Conservation (phyloP, 2,329 filamentous ascomycete genomes). For the Paramyrothecium sp. region DNA sequence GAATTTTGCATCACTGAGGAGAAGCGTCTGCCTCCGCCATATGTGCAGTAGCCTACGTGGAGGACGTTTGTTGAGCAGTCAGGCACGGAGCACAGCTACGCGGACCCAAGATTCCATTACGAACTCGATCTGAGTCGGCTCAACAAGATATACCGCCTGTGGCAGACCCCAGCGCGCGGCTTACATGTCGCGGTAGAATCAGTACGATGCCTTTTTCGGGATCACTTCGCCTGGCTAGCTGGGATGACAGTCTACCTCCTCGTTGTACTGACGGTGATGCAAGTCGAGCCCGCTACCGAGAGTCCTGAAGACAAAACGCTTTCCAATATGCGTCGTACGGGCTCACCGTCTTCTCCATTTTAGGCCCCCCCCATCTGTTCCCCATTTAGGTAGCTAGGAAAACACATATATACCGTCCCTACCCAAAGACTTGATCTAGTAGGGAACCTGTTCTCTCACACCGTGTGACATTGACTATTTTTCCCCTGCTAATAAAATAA, state of each 20-base stretch:
- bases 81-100: slow-evolving; percentile 23
- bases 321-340: slow-evolving; percentile 43
- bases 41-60: slow-evolving; percentile 36
- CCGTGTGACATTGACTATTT: too few species aligned
- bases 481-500: too few species aligned
- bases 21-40: slow-evolving; percentile 27
- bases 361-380: too few species aligned
- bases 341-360: slow-evolving; percentile 43
- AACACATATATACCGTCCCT: too few species aligned
- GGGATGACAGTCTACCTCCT: slow-evolving; percentile 37
- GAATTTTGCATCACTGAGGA: slow-evolving; percentile 32
- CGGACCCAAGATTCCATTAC: slow-evolving; percentile 34
- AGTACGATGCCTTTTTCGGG: slow-evolving; percentile 1
- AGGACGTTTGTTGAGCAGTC: slow-evolving; percentile 22
- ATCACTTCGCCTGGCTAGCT: slow-evolving; percentile 38
- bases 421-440: too few species aligned
- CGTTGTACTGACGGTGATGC: slow-evolving; percentile 44
- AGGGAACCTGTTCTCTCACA: too few species aligned
- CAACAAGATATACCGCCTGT: slow-evolving; percentile 38
- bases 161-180: slow-evolving; percentile 7
- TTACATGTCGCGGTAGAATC: neutral
- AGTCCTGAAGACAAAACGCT: slow-evolving; percentile 22
- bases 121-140: slow-evolving; percentile 40
- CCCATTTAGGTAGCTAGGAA: too few species aligned
- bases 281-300: slow-evolving; percentile 37